Evolutionary conservation across 768 basidiomycete genomes (phyloP).

Genomic region (Leccinum broughii): DNA sequence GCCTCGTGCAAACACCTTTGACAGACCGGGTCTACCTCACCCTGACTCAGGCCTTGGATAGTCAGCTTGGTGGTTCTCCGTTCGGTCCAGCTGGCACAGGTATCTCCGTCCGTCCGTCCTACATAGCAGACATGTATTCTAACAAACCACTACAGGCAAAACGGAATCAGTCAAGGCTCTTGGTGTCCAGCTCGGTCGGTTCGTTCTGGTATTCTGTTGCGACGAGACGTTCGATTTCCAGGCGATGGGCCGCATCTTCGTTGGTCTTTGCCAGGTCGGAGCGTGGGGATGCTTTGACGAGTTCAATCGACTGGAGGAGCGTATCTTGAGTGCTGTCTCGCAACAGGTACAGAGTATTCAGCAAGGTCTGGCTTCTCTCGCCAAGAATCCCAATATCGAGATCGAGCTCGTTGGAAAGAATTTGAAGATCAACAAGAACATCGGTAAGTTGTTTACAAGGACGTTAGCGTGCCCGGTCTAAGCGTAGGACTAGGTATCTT

Average conservation of each 20-base stretch:
- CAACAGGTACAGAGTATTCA: conserved; percentile 99
- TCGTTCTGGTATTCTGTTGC: conserved; percentile 99
- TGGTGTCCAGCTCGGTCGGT: conserved; percentile 94
- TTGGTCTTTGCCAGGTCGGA: conserved; percentile 97
- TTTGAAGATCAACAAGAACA: conserved; percentile 86
- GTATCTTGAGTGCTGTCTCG: conserved; percentile 96
- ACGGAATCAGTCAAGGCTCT: conserved; percentile 99
- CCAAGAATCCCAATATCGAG: conserved; percentile 82
- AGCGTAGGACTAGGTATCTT: conserved; percentile 70
- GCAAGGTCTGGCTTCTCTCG: conserved; percentile 84
- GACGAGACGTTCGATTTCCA: conserved; percentile 99
- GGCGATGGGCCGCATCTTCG: conserved; percentile 99
- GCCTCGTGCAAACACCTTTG: conserved; percentile 95
- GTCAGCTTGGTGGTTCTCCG: conserved; percentile 93
- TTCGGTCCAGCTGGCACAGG: conserved; percentile 99
- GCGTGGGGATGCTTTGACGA: conserved; percentile 99
- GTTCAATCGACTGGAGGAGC: conserved; percentile 97
- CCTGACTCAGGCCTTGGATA: conserved; percentile 91
- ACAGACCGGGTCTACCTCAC: conserved; percentile 98
- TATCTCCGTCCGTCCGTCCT: conserved; percentile 29
- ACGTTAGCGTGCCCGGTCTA: not conserved
- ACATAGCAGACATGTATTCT: not conserved
- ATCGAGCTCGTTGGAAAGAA: conserved; percentile 96
- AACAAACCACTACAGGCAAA: conserved; percentile 60
- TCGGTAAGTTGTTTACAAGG: conserved; percentile 7